Percentiles rank a stretch among this genome's conserved stretches.
These are phyloP conservation scores for Albatrellus ellisii DNA, from an alignment of 768 basidiomycete genomes.

Conservation along the genomic window DNA sequence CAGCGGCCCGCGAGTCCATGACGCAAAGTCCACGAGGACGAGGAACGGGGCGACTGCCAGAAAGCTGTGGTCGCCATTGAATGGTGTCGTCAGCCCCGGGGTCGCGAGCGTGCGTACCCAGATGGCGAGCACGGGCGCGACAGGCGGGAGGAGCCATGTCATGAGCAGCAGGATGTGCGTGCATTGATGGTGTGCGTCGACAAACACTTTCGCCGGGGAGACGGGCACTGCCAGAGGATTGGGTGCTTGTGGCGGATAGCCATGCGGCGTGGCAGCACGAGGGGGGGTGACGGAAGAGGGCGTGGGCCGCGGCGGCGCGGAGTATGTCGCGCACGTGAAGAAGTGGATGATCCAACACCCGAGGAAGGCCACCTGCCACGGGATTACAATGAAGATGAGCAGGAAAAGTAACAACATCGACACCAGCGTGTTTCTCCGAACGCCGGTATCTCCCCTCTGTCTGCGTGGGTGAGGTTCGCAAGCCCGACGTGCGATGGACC, in stretches of 20 bases:
- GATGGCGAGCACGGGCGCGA: slow-evolving; percentile 66
- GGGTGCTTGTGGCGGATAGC: slow-evolving; percentile 1
- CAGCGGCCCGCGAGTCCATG: slow-evolving; percentile 28
- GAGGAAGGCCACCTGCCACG: slow-evolving; percentile 87
- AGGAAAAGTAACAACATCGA: slow-evolving; percentile 49
- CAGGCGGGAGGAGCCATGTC: slow-evolving; percentile 70
- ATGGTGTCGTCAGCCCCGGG: slow-evolving; percentile 65
- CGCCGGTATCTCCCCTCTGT: slow-evolving; percentile 19
- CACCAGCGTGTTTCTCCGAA: slow-evolving; percentile 19
- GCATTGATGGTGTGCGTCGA: slow-evolving; percentile 28
- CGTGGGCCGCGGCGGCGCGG: slow-evolving; percentile 8
- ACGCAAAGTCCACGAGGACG: slow-evolving; percentile 46
- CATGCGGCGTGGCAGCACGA: background rate
- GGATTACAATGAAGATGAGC: slow-evolving; percentile 65
- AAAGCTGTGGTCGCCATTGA: slow-evolving; percentile 70
- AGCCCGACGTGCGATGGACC: background rate
- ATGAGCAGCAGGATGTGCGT: slow-evolving; percentile 59
- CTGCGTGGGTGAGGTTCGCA: background rate
- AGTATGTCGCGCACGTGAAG: slow-evolving; percentile 38
- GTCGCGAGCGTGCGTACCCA: slow-evolving; percentile 83
- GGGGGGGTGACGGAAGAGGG: slow-evolving; percentile 2
- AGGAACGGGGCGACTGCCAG: slow-evolving; percentile 52
- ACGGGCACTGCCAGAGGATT: background rate
- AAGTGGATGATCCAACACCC: slow-evolving; percentile 75
- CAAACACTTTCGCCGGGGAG: background rate